phyloP scores from a whole-genome alignment of 495 filamentous ascomycete genomes.

The Neurospora sp. region DNA sequence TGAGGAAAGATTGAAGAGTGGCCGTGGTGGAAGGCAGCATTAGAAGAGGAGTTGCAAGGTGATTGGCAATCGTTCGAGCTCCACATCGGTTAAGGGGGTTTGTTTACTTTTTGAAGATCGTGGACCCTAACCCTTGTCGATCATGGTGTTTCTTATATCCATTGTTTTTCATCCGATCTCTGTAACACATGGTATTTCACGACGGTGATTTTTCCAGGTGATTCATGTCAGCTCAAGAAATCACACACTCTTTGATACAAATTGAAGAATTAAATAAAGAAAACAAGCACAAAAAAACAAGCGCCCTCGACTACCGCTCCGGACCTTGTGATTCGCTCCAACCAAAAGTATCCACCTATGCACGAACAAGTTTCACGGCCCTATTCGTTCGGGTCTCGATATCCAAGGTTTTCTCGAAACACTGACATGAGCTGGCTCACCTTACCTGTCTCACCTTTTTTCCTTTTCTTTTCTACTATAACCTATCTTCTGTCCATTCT shows the following conservation, averaged over 20 bases:
- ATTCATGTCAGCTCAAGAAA: neutral
- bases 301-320: neutral
- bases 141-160: neutral
- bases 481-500: no score
- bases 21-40: neutral
- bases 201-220: neutral
- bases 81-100: neutral
- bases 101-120: neutral
- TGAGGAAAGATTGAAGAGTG: constrained; percentile 8
- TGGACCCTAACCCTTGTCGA: neutral
- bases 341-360: neutral
- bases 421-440: neutral
- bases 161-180: neutral
- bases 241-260: neutral
- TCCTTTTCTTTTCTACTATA: neutral
- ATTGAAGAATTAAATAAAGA: neutral
- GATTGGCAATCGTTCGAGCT: neutral
- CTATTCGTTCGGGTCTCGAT: neutral
- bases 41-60: neutral
- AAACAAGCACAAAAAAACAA: neutral
- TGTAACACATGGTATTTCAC: neutral
- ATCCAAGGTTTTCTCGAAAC: neutral
- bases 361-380: neutral
- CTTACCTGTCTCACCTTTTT: neutral
- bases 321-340: neutral